phyloP scores from a whole-genome alignment of 1,139 yeast species.

The Geotrichum carabidarum region DNA sequence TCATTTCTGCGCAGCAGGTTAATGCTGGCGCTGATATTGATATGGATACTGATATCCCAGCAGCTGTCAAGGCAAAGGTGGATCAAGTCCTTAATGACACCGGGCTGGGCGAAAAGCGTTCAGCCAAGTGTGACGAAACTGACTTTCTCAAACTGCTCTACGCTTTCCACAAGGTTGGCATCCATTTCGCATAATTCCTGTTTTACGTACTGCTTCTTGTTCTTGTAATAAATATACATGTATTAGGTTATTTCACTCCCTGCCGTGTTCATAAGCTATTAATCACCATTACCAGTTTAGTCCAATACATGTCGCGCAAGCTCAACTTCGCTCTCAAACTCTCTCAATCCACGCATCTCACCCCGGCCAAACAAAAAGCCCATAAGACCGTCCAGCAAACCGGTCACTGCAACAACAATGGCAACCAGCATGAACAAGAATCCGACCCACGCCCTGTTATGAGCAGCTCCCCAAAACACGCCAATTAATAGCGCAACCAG shows the following conservation, averaged over 20 bases:
- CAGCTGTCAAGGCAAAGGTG: slow-evolving; percentile 16
- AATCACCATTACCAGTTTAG: not conserved
- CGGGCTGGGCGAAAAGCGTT: slow-evolving; percentile 76
- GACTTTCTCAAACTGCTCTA: slow-evolving; percentile 82
- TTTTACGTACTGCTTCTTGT: not conserved
- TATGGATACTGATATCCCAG: slow-evolving; percentile 25
- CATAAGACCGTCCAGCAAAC: slow-evolving; percentile 69
- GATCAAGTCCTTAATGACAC: slow-evolving; percentile 56
- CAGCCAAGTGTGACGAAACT: slow-evolving; percentile 91
- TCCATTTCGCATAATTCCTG: slow-evolving; percentile 73
- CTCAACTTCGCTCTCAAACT: slow-evolving; percentile 43
- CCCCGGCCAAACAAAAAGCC: slow-evolving; percentile 73
- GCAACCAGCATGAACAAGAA: slow-evolving; percentile 49
- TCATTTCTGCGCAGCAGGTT: slow-evolving; percentile 47
- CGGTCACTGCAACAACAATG: slow-evolving; percentile 54
- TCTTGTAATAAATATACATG: not conserved
- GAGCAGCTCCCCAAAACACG: slow-evolving; percentile 54
- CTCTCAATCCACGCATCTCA: slow-evolving; percentile 72
- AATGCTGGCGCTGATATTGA: slow-evolving; percentile 12
- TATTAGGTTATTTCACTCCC: too few species aligned
- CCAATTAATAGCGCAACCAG: slow-evolving; percentile 52
- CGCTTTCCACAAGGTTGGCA: slow-evolving; percentile 96
- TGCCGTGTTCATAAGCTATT: too few species aligned
- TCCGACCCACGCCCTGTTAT: slow-evolving; percentile 49
- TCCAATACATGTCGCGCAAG: slow-evolving; percentile 25